Evolutionary conservation across 1,284 basidiomycete genomes (phyloP).

Genomic region (Cryptococcus depauperatus): DNA sequence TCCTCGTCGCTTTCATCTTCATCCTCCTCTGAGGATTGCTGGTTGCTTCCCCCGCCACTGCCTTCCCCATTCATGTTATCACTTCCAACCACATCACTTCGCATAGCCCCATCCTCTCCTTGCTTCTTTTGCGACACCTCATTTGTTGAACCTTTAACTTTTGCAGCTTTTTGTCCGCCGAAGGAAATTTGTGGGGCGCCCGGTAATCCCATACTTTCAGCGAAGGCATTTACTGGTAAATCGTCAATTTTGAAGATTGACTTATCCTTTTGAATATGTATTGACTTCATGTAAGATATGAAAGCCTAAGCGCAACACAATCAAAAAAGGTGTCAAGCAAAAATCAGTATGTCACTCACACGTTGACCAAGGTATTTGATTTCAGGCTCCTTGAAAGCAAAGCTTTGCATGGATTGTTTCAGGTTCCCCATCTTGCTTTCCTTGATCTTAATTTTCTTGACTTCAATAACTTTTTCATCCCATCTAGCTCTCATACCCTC

Average conservation of each 20-base stretch:
- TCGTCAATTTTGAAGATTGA: slow-evolving; percentile 77
- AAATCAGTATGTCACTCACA: slow-evolving; percentile 49
- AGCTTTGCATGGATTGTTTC: slow-evolving; percentile 79
- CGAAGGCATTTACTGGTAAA: slow-evolving; percentile 75
- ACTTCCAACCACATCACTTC: slow-evolving; percentile 8
- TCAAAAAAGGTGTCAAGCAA: neutral
- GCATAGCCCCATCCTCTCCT: slow-evolving; percentile 17
- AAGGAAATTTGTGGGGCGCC: slow-evolving; percentile 96
- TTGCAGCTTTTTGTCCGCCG: slow-evolving; percentile 62
- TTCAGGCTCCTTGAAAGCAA: slow-evolving; percentile 92
- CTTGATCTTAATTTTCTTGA: slow-evolving; percentile 82
- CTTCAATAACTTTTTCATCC: slow-evolving; percentile 62
- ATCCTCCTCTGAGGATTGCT: no score
- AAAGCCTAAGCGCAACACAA: slow-evolving; percentile 62
- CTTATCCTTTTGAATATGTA: slow-evolving; percentile 92
- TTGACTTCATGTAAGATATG: slow-evolving; percentile 87
- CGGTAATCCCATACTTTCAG: slow-evolving; percentile 82
- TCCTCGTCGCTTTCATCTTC: slow-evolving; percentile 24
- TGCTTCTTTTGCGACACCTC: slow-evolving; percentile 20
- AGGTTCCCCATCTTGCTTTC: slow-evolving; percentile 77
- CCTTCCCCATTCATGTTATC: slow-evolving; percentile 28
- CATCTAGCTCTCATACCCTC: slow-evolving; percentile 73
- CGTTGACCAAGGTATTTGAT: slow-evolving; percentile 95
- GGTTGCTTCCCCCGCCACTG: slow-evolving; percentile 17
- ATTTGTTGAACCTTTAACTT: slow-evolving; percentile 21